A percentile compares a stretch with the other conserved stretches of the same genome.
phyloP scores from a whole-genome alignment of 768 basidiomycete species.

The Tricholoma flavovirens region DNA sequence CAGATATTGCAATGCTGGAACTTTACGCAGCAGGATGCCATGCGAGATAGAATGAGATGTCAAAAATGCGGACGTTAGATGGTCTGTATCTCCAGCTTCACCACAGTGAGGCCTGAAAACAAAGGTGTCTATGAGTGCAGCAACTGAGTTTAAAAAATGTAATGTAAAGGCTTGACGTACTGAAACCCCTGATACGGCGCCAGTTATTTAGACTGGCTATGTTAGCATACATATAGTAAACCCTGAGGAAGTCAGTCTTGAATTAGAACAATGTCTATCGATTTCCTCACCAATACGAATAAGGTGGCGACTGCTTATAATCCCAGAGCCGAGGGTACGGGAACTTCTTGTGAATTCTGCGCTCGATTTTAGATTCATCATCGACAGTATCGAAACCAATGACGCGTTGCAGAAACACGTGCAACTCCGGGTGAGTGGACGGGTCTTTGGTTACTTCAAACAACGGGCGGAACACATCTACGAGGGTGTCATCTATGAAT shows the following conservation, averaged over 20 bases:
- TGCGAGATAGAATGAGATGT: slow-evolving; percentile 98
- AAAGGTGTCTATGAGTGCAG: slow-evolving; percentile 70
- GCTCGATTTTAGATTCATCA: slow-evolving; percentile 92
- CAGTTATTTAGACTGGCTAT: slow-evolving; percentile 94
- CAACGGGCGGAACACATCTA: slow-evolving; percentile 88
- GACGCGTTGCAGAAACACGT: slow-evolving; percentile 92
- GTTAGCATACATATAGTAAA: slow-evolving; percentile 98
- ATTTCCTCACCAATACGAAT: slow-evolving; percentile 79
- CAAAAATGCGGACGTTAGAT: slow-evolving; percentile 92
- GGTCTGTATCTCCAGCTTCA: slow-evolving; percentile 97
- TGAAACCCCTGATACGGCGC: slow-evolving; percentile 84
- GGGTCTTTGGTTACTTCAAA: slow-evolving; percentile 97
- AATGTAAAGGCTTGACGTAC: slow-evolving; percentile 41
- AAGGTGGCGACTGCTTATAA: slow-evolving; percentile 84
- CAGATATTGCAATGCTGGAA: slow-evolving; percentile 93
- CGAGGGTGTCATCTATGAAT: background rate
- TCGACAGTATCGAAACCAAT: slow-evolving; percentile 98
- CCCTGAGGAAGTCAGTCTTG: slow-evolving; percentile 39
- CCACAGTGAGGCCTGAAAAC: slow-evolving; percentile 96
- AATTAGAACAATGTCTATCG: background rate
- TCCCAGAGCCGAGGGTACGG: slow-evolving; percentile 91
- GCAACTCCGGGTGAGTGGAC: slow-evolving; percentile 83
- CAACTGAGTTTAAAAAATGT: background rate
- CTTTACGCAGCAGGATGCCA: slow-evolving; percentile 96
- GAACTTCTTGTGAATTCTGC: slow-evolving; percentile 89